phyloP scores from a whole-genome alignment of 2,329 filamentous ascomycete species.

The Aspergillus ibericus region DNA sequence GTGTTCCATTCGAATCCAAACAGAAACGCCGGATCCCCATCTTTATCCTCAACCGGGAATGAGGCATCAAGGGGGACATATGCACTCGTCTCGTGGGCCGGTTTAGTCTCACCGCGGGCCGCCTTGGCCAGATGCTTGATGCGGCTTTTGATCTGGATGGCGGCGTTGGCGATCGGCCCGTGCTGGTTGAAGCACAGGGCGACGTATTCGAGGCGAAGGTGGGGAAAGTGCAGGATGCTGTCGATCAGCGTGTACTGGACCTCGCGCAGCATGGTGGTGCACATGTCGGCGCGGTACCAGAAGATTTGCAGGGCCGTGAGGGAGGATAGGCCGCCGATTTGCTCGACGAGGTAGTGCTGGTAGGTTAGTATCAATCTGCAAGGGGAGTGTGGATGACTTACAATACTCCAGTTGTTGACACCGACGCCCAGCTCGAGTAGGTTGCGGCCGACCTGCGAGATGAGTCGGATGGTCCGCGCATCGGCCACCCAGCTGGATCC shows the following conservation, averaged over 20 bases:
- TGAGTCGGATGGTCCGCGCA: slow-evolving; percentile 11
- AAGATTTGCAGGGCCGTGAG: slow-evolving; percentile 25
- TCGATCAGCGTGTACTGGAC: slow-evolving; percentile 18
- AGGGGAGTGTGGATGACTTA: background rate
- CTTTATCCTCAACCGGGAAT: background rate
- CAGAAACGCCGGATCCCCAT: background rate
- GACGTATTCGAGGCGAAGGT: slow-evolving; percentile 23
- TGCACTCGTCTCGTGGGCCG: background rate
- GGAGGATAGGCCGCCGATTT: slow-evolving; percentile 19
- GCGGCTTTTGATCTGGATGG: background rate
- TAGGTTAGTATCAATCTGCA: background rate
- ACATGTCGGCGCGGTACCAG: slow-evolving; percentile 16
- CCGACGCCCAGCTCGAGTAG: background rate
- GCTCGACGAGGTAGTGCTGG: background rate
- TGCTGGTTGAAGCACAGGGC: slow-evolving; percentile 20
- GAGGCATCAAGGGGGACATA: background rate
- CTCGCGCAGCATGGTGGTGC: background rate
- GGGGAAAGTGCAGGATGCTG: slow-evolving; percentile 18
- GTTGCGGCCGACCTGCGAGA: slow-evolving; percentile 12
- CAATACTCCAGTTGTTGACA: background rate
- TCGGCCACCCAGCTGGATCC: slow-evolving; percentile 55
- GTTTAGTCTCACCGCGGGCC: background rate
- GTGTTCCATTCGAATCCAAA: background rate
- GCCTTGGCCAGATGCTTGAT: background rate
- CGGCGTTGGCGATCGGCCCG: slow-evolving; percentile 6